Evolutionary conservation across 225 moss, liverwort and hornwort species (phyloP).

Genomic region (Lunularia cruciata): DNA sequence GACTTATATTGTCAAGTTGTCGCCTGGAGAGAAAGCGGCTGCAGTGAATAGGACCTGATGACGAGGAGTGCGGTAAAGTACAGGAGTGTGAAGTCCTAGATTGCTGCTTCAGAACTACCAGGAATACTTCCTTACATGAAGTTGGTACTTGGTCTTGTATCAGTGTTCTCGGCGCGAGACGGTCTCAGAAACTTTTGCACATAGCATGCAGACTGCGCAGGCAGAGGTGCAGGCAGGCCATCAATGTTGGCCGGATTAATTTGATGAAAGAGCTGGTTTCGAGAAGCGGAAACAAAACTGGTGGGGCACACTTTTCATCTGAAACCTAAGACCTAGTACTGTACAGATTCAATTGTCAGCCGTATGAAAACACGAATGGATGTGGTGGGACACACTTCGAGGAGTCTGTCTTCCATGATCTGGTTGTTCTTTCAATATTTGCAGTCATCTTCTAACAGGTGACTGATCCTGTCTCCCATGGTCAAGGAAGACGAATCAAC

Average conservation of each 20-base stretch:
- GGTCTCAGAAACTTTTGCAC: neutral
- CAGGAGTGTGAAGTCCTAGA: too few species aligned
- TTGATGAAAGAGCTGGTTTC: neutral
- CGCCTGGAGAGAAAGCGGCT: conserved; percentile 6
- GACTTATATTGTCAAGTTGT: neutral
- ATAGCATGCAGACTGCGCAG: neutral
- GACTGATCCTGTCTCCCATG: neutral
- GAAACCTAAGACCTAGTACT: neutral
- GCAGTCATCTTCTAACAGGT: neutral
- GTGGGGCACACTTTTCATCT: neutral
- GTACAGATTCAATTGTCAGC: conserved; percentile 7
- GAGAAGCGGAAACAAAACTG: neutral
- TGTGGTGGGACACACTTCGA: conserved; percentile 11
- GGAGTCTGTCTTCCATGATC: neutral
- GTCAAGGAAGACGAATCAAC: conserved; percentile 6
- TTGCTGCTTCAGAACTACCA: too few species aligned
- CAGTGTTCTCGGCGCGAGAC: neutral
- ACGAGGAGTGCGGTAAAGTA: too few species aligned
- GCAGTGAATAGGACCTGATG: neutral
- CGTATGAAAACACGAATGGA: conserved; percentile 4
- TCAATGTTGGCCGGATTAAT: neutral
- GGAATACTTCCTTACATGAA: neutral
- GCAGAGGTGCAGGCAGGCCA: too few species aligned
- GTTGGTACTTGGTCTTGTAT: neutral
- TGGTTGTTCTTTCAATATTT: neutral